Base-by-base conservation (phyloP, 2,329 filamentous ascomycete genomes). In the Apiospora saccharicola region DNA sequence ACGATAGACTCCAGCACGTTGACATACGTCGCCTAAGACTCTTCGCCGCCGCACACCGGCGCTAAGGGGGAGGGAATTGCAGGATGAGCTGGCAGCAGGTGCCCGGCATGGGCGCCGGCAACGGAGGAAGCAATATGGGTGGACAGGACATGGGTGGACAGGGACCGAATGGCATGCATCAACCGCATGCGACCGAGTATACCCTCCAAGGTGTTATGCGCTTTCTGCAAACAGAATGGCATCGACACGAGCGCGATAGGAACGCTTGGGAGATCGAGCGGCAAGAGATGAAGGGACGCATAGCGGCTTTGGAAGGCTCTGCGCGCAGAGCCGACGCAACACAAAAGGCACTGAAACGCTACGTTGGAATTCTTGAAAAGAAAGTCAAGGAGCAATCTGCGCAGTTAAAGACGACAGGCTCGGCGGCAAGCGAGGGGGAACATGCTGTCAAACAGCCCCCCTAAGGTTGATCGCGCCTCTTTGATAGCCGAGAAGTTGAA, bases 261-360 rank as follows among this genome's bases (percentile, higher is more conserved):
- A 99, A 99, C 84, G 92, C 95, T 49, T 99, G 96, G 96, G 96
- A 99, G 83, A 99, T 99, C 81, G 96, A 99, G 84, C 92, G 95
- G 80, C 96, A 97, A 79, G 96, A 99, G 85, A 98, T 99, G 96
- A 98, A 97, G 86, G 95, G 94, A 77, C 92, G 97, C 80, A 98
- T 99, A 85, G 96, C 96, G 70, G 93, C 94, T 79, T 90, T 98
- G 75, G 96, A 99, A 84, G 96, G 96, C 71, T 94, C 97, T 77
- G 90, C 92, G 44, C 89, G 95, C 75, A 94, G 96, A 76, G 92
- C 94, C 69, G 96, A 97, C 83, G 93, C 94, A 74, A 90, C 95
- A 72, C 95, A 97, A 78, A 95, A 95, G 83, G 94, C 95, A 46
- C 85, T 98, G 71, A 95, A 94, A 81, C 95, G 95, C 85, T 97